Evolutionary conservation across 768 basidiomycete species (phyloP).

Genomic region (Bullera alba): DNA sequence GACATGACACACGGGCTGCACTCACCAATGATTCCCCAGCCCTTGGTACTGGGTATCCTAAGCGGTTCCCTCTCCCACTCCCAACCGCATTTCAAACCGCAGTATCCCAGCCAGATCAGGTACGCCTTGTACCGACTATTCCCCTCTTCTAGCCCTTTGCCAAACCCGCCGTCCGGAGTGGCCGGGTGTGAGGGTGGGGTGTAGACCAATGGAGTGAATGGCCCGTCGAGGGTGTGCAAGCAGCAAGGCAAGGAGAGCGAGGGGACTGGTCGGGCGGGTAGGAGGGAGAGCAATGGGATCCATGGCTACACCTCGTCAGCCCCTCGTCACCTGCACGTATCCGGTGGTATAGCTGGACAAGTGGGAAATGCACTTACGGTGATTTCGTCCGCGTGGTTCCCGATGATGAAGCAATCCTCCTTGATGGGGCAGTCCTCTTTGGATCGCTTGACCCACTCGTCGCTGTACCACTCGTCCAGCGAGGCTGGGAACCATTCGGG

Average conservation of each 20-base stretch:
- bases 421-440: constrained; percentile 43
- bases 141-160: constrained; percentile 49
- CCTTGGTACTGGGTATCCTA: constrained; percentile 85
- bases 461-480: constrained; percentile 34
- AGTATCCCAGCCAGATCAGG: constrained; percentile 73
- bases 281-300: constrained; percentile 71
- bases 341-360: background rate
- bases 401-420: constrained; percentile 67
- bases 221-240: constrained; percentile 55
- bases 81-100: constrained; percentile 74
- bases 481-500: constrained; percentile 39
- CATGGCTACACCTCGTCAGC: too few relatives aligned
- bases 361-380: constrained; percentile 49
- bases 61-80: constrained; percentile 74
- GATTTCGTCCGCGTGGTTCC: constrained; percentile 93
- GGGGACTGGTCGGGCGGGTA: constrained; percentile 31
- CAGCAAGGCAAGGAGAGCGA: constrained; percentile 74
- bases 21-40: constrained; percentile 84
- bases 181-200: constrained; percentile 33
- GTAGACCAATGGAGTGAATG: constrained; percentile 53
- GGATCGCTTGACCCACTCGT: constrained; percentile 18
- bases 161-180: constrained; percentile 38
- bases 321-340: background rate
- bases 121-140: constrained; percentile 69
- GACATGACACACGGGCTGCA: constrained; percentile 9